Evolutionary conservation across 2,329 filamentous ascomycete species (phyloP).

Genomic region (Thelonectria blattea): DNA sequence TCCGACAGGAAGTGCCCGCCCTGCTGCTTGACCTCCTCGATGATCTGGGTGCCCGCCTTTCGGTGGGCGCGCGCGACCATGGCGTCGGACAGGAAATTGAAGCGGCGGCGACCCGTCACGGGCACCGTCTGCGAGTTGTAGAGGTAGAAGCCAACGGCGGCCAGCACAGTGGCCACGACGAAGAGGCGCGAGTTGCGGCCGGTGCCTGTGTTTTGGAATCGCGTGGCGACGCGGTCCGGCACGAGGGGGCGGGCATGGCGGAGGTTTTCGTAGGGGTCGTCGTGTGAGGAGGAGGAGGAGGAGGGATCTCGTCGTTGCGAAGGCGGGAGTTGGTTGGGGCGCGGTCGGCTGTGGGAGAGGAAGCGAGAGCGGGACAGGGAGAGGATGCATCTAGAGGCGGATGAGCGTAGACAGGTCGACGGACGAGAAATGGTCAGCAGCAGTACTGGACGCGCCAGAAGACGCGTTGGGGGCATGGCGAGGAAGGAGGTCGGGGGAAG

Average conservation of each 20-base stretch:
- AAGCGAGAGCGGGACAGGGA: slow-evolving; percentile 20
- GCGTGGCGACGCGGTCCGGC: slow-evolving; percentile 33
- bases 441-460: slow-evolving; percentile 6
- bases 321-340: slow-evolving; percentile 11
- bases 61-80: slow-evolving; percentile 55
- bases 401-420: slow-evolving; percentile 5
- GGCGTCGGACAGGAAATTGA: slow-evolving; percentile 68
- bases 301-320: slow-evolving; percentile 21
- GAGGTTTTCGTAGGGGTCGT: slow-evolving; percentile 36
- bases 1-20: slow-evolving; percentile 62
- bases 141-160: slow-evolving; percentile 65
- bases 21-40: slow-evolving; percentile 59
- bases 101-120: slow-evolving; percentile 72
- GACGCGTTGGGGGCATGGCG: slow-evolving; percentile 27
- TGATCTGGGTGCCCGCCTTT: slow-evolving; percentile 46
- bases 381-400: slow-evolving; percentile 2
- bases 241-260: slow-evolving; percentile 43
- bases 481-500: neutral
- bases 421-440: slow-evolving; percentile 1
- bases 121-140: slow-evolving; percentile 75
- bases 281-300: too few relatives aligned
- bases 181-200: slow-evolving; percentile 45
- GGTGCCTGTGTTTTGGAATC: slow-evolving; percentile 37
- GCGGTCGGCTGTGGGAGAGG: slow-evolving; percentile 33
- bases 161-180: slow-evolving; percentile 48